These are phyloP conservation scores for Articulospora tetracladia DNA, from an alignment of 495 filamentous ascomycete genomes.

Conservation along the genomic window DNA sequence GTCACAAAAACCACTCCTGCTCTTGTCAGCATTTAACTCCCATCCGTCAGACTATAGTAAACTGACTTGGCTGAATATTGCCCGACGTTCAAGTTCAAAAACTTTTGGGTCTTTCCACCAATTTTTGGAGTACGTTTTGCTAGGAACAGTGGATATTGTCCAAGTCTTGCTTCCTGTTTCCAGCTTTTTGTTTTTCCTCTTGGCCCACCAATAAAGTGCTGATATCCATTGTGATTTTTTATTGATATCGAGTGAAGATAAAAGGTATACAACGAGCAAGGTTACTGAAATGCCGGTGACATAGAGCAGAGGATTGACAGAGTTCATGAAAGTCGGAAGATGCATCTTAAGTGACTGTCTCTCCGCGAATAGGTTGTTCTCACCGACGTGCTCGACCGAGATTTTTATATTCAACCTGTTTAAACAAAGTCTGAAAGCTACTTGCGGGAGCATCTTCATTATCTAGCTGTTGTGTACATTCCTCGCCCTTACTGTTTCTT, in stretches of 20 bases:
- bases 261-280: background rate
- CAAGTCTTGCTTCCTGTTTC: background rate
- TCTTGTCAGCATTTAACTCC: background rate
- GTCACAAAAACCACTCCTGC: slow-evolving; percentile 47
- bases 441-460: no score
- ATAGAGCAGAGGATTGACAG: background rate
- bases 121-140: background rate
- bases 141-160: background rate
- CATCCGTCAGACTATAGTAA: background rate
- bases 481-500: no score
- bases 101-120: slow-evolving; percentile 18
- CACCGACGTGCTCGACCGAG: no score
- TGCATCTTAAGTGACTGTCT: background rate
- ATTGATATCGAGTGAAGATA: background rate
- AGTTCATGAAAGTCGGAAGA: background rate
- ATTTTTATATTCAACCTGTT: no score
- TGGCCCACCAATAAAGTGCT: background rate
- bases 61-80: slow-evolving; percentile 24
- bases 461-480: no score
- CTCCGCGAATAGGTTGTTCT: no score
- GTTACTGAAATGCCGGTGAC: background rate
- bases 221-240: background rate
- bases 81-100: slow-evolving; percentile 20
- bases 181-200: background rate
- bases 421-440: no score